These are phyloP conservation scores for Venturia carpophila DNA, from an alignment of 2,329 filamentous ascomycete genomes.

Conservation along the genomic window DNA sequence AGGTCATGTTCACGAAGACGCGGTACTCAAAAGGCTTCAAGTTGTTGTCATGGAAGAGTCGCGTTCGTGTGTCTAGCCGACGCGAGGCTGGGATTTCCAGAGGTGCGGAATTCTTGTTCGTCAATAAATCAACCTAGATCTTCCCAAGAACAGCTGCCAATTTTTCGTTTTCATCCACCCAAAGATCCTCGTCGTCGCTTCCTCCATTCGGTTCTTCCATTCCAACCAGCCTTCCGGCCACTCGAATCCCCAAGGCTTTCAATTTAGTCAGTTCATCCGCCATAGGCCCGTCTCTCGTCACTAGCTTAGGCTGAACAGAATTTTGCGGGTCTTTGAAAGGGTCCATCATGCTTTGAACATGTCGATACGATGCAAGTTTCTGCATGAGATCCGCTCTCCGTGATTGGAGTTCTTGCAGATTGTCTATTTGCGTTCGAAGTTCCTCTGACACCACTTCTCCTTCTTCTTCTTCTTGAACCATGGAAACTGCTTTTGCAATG, in stretches of 20 bases:
- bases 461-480: slow-evolving; percentile 9
- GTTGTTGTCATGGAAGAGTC: background rate
- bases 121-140: background rate
- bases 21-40: background rate
- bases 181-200: background rate
- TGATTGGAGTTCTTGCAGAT: slow-evolving; percentile 41
- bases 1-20: background rate
- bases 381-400: slow-evolving; percentile 42
- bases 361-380: slow-evolving; percentile 41
- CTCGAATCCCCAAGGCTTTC: slow-evolving; percentile 46
- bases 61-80: background rate
- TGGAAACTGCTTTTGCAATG: slow-evolving; percentile 3
- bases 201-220: slow-evolving; percentile 5
- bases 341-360: slow-evolving; percentile 44
- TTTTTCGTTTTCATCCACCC: slow-evolving; percentile 13
- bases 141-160: slow-evolving; percentile 1
- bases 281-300: slow-evolving; percentile 56
- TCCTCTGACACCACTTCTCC: slow-evolving; percentile 21
- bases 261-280: slow-evolving; percentile 60
- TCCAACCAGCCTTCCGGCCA: slow-evolving; percentile 28
- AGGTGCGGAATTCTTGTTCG: background rate
- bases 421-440: slow-evolving; percentile 30
- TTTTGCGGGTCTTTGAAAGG: slow-evolving; percentile 44
- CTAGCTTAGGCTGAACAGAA: slow-evolving; percentile 56
- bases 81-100: background rate